A percentile compares a stretch with the other conserved stretches of the same genome.
These are phyloP conservation scores for Platanus orientalis DNA, from an alignment of 164 flowering plant species.

Conservation along the genomic window DNA sequence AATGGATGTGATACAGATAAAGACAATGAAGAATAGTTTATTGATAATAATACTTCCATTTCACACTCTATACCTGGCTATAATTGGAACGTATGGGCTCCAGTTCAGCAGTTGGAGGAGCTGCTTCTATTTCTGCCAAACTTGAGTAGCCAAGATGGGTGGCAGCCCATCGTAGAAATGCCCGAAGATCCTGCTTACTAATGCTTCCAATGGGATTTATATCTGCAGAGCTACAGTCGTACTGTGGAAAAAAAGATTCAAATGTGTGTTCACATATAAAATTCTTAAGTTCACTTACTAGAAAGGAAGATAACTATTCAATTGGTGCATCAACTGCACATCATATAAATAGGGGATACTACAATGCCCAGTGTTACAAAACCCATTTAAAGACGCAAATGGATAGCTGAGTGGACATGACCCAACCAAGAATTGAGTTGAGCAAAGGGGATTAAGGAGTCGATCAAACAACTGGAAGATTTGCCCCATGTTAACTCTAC, in stretches of 20 bases:
- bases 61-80: conserved; percentile 56
- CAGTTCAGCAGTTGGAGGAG: conserved; percentile 95
- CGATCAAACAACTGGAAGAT: neutral
- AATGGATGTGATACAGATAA: neutral
- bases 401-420: neutral
- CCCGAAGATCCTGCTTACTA: conserved; percentile 86
- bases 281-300: neutral
- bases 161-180: conserved; percentile 89
- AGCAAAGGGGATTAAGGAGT: neutral
- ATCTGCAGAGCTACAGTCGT: conserved; percentile 98
- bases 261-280: neutral
- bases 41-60: neutral
- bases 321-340: neutral
- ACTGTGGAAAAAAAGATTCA: conserved; percentile 37
- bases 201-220: conserved; percentile 98
- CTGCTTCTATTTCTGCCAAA: conserved; percentile 88
- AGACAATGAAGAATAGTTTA: neutral
- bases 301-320: neutral
- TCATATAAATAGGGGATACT: neutral
- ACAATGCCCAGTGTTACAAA: neutral
- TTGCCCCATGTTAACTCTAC: neutral
- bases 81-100: conserved; percentile 90
- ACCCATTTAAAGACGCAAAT: neutral
- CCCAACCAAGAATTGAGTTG: neutral
- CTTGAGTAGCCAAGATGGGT: conserved; percentile 74